Percentiles rank a stretch among this genome's conserved stretches.
phyloP scores from a whole-genome alignment of 495 filamentous ascomycete genomes.

The Hypomontagnella submonticulosa region DNA sequence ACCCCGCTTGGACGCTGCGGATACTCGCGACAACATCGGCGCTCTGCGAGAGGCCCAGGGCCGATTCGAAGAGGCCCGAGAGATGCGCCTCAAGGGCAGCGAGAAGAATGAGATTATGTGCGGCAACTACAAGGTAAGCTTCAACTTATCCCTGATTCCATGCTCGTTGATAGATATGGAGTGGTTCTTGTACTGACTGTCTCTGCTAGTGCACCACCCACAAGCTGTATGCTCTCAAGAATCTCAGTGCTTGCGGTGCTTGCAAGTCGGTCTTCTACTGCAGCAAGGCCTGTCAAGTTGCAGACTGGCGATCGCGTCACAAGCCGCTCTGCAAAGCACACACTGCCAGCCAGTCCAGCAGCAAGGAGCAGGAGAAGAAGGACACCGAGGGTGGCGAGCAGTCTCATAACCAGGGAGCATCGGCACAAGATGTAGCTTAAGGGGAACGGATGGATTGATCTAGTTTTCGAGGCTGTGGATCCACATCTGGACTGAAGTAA shows the following conservation, averaged over 20 bases:
- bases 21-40: slow-evolving; percentile 20
- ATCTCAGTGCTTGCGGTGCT: slow-evolving; percentile 13
- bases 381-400: too few relatives aligned
- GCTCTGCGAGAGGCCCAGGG: slow-evolving; percentile 27
- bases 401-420: too few relatives aligned
- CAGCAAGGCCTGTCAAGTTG: slow-evolving; percentile 13
- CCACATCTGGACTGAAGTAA: too few relatives aligned
- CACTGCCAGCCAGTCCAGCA: background rate
- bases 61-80: slow-evolving; percentile 17
- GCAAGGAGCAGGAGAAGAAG: too few relatives aligned
- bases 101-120: slow-evolving; percentile 18
- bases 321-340: slow-evolving; percentile 19
- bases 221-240: background rate
- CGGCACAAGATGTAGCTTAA: too few relatives aligned
- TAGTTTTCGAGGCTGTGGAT: too few relatives aligned
- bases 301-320: slow-evolving; percentile 21
- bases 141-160: background rate
- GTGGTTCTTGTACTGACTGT: slow-evolving; percentile 1
- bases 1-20: background rate
- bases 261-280: slow-evolving; percentile 31
- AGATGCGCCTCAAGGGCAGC: slow-evolving; percentile 22
- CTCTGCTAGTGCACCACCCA: slow-evolving; percentile 9
- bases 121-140: slow-evolving; percentile 20
- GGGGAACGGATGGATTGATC: too few relatives aligned
- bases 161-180: background rate